phyloP scores from a whole-genome alignment of 2,329 filamentous ascomycete genomes.

The Colletotrichum sp. region DNA sequence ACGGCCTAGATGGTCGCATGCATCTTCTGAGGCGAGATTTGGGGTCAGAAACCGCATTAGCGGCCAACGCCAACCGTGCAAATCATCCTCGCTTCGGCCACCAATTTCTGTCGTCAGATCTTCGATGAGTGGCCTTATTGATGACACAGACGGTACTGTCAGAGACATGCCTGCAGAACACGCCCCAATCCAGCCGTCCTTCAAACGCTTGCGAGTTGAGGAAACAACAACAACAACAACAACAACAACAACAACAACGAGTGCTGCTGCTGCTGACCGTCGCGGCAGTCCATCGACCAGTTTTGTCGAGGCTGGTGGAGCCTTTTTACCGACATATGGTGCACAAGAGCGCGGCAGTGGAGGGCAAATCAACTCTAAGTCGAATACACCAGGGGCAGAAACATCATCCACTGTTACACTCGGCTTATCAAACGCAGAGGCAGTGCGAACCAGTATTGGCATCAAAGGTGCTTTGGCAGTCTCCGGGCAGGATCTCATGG shows the following conservation, averaged over 20 bases:
- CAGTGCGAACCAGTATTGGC: neutral
- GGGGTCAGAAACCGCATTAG: neutral
- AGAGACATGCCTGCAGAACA: conserved; percentile 16
- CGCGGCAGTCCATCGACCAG: neutral
- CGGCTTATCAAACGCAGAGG: neutral
- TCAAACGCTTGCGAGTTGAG: neutral
- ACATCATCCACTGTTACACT: neutral
- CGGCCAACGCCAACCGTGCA: neutral
- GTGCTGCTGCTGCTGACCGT: neutral
- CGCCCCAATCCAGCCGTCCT: neutral
- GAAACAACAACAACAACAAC: neutral
- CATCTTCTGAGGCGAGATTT: neutral
- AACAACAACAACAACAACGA: neutral
- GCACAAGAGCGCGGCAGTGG: neutral
- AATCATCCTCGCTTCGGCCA: neutral
- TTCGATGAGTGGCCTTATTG: conserved; percentile 2
- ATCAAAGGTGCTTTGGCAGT: neutral
- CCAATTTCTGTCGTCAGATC: neutral
- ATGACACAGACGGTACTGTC: neutral
- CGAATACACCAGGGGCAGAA: neutral
- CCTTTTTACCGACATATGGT: neutral
- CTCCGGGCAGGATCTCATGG: neutral
- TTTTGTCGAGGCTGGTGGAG: neutral
- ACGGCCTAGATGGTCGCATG: neutral
- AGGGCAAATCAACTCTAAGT: neutral